Percentiles rank a stretch among this genome's conserved stretches.
Evolutionary conservation across 805 yeast species (phyloP).

Genomic region (Pichia rugopelliculosa): DNA sequence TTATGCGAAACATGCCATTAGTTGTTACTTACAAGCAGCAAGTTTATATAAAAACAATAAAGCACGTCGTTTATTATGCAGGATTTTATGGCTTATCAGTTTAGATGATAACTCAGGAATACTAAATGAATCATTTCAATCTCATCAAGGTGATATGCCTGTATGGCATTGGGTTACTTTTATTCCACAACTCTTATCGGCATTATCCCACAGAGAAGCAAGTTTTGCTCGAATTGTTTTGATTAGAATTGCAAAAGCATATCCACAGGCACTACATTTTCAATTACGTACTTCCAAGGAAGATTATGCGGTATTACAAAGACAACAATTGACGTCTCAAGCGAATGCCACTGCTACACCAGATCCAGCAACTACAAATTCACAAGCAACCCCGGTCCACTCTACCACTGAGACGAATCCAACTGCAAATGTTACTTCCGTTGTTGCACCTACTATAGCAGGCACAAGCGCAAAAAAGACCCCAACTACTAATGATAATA

Average conservation of each 20-base stretch:
- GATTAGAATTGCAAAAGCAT: constrained; percentile 88
- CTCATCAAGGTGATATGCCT: constrained; percentile 92
- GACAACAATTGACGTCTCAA: constrained; percentile 36
- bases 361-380: constrained; percentile 1
- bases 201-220: constrained; percentile 88
- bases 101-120: constrained; percentile 81
- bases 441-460: neutral
- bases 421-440: neutral
- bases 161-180: constrained; percentile 99
- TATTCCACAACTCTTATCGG: constrained; percentile 87
- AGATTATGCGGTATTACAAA: constrained; percentile 80
- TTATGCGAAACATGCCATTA: constrained; percentile 87
- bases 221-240: constrained; percentile 79
- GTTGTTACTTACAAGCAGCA: constrained; percentile 96
- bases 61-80: constrained; percentile 77
- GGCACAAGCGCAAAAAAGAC: constrained; percentile 3
- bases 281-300: constrained; percentile 93
- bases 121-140: constrained; percentile 79
- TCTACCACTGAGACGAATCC: neutral
- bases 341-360: constrained; percentile 2
- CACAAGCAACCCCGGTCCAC: neutral
- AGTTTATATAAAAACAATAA: constrained; percentile 91
- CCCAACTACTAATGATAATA: neutral
- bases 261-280: constrained; percentile 96
- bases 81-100: constrained; percentile 89